Base-by-base conservation (phyloP, 2,329 filamentous ascomycete genomes). In the Colletotrichum endophyticum region DNA sequence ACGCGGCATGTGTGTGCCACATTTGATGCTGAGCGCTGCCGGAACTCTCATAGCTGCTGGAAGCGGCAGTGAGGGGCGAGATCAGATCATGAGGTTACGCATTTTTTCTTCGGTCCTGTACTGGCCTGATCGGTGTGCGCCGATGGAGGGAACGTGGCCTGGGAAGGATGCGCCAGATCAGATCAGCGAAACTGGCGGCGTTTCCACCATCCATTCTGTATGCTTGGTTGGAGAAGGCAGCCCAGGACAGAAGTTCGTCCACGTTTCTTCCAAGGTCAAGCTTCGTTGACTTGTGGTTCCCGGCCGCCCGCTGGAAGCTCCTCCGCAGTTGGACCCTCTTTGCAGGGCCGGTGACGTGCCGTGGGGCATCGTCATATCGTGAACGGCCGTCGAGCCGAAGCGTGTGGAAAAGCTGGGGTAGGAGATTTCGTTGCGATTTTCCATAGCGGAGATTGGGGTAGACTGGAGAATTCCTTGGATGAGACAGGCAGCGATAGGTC, bases 111-210 rank as follows among this genome's bases (percentile, higher is more conserved):
- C 19, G 39, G 19, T n/a, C 39, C 19, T 12, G 53, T 27, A 19
- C 53, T 73, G 39, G 72, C 25, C 59, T 73, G 57, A 57, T 70
- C 64, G 66, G 66, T 59, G 28, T 66, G 64, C 57, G 70, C 64
- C 25, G 74, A 73, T 27, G n/a, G 44, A 39, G 36, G 36, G 56
- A 70, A 27, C n/a, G 34, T 22, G 28, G 69, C 62, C 22, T n/a
- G 39, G 30, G 28, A 34, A 44, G 44, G 44, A 53, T 63, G 70
- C 64, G 32, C 64, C 25, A 69, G 32, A 66, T 61, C 64, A 66
- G 70, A 59, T 70, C 44, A 64, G 64, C 59, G 44, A 76, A 49
- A 36, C 44, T 15, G 22, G 30, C 27, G 34, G 64, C 49, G 64
- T 74, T 53, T 70, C 59, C 44, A 66, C 27, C 61, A 49, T 25